Evolutionary conservation across 1,284 basidiomycete species (phyloP), one percentile per base, ranked within the genome.

Genomic region (Hemileia vastatrix): DNA sequence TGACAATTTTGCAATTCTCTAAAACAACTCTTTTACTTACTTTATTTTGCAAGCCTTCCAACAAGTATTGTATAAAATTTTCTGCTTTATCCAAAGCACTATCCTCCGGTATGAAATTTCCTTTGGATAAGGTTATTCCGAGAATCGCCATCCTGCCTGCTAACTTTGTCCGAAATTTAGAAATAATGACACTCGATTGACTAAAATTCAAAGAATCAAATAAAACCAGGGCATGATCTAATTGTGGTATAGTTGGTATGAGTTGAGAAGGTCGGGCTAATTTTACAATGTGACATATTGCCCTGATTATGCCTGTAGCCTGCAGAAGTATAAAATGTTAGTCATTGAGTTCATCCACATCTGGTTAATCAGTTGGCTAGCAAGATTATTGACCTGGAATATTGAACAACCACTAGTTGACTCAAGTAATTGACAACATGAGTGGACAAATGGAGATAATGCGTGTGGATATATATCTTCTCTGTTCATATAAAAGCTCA

Each of bases 41-140:
- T 76, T 85, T 89, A 76, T 97, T 90, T 70, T 90, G 86, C 18
- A 97, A 77, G 9, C 81, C 80, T 31, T 80, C 79, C 72, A 97
- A 84, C 1, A 97, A 77, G 36, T 85, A 81, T 64, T 88, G 85
- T 11, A 97, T 78, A 32, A 85, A 80, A 0, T 76, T 76, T 72
- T 98, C 94, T 3, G 91, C 81, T 57, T 86, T 84, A 53, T 88
- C 86, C 0, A 90, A 86, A 1, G 90, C 80, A 31, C 69, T 71
- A 0, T 72, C 68, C 13, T 65, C 68, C 2, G 51, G 55, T 13
- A 55, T 65, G 11, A n/a, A n/a, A n/a, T n/a, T n/a, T n/a, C n/a
- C n/a, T n/a, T n/a, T n/a, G n/a, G n/a, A n/a, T n/a, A n/a, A n/a
- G n/a, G n/a, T n/a, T n/a, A n/a, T n/a, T n/a, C n/a, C n/a, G n/a